phyloP scores from a whole-genome alignment of 352 stramenopile genomes.

The Pythium oligandrum region DNA sequence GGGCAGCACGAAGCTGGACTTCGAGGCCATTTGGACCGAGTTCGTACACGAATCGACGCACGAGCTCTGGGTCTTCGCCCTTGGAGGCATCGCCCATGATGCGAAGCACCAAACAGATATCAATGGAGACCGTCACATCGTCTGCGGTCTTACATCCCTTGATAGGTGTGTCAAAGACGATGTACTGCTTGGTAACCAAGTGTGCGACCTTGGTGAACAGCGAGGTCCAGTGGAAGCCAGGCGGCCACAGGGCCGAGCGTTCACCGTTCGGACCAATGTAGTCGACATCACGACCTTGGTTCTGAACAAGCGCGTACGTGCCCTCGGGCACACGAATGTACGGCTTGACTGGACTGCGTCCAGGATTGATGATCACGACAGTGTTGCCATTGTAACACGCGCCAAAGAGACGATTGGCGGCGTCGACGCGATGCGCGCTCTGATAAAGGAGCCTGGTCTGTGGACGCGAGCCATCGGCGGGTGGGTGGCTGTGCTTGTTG shows the following conservation, averaged over 20 bases:
- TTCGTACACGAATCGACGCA: conserved; percentile 89
- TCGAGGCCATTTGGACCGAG: conserved; percentile 80
- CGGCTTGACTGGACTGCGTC: conserved; percentile 47
- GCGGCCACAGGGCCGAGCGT: conserved; percentile 56
- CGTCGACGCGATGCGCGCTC: conserved; percentile 51
- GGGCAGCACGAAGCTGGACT: conserved; percentile 72
- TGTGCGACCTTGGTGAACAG: conserved; percentile 84
- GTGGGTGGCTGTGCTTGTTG: too few relatives aligned
- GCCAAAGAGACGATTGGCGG: conserved; percentile 69
- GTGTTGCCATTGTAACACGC: conserved; percentile 77
- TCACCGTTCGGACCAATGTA: conserved; percentile 39
- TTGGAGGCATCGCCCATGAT: conserved; percentile 86
- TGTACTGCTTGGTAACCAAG: conserved; percentile 86
- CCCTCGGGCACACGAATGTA: conserved; percentile 87
- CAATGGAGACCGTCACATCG: conserved; percentile 83
- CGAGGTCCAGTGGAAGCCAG: conserved; percentile 70
- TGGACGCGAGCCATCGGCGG: too few relatives aligned
- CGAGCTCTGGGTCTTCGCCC: conserved; percentile 79
- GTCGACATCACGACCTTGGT: conserved; percentile 74
- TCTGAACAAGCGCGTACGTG: conserved; percentile 85
- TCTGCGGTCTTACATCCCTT: conserved; percentile 89
- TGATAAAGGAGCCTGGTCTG: conserved; percentile 65
- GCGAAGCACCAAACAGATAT: conserved; percentile 82
- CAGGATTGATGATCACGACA: conserved; percentile 73
- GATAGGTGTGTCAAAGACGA: conserved; percentile 84